These are phyloP conservation scores for Porogramme epimiltina DNA, from an alignment of 1,284 basidiomycete genomes.

Conservation along the genomic window DNA sequence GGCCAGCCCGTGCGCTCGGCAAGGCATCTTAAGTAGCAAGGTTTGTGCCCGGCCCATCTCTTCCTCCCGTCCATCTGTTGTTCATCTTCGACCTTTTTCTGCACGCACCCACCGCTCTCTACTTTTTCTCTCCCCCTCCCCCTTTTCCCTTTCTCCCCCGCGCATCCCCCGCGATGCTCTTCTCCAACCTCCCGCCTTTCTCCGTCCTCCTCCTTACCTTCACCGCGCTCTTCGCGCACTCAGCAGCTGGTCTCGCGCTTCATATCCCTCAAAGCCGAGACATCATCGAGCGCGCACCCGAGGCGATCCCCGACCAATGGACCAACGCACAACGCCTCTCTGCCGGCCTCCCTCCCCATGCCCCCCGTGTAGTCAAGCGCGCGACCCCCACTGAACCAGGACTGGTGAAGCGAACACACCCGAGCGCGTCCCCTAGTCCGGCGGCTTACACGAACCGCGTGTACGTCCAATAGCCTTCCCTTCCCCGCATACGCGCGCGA, in stretches of 20 bases:
- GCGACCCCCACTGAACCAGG: slow-evolving; percentile 14
- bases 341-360: slow-evolving; percentile 22
- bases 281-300: slow-evolving; percentile 1
- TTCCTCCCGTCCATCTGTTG: slow-evolving; percentile 1
- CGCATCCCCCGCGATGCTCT: slow-evolving; percentile 12
- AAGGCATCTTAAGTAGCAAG: slow-evolving; percentile 7
- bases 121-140: slow-evolving; percentile 1
- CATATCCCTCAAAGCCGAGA: slow-evolving; percentile 5
- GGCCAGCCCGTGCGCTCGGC: background rate
- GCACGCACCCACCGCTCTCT: slow-evolving; percentile 3
- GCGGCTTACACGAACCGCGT: background rate
- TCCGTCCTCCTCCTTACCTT: slow-evolving; percentile 13
- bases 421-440: slow-evolving; percentile 19
- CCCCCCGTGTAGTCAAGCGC: slow-evolving; percentile 18
- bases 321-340: slow-evolving; percentile 27
- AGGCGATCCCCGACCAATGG: slow-evolving; percentile 4
- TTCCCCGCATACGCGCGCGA: background rate
- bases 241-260: slow-evolving; percentile 1
- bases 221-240: slow-evolving; percentile 5
- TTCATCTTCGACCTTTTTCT: slow-evolving; percentile 1
- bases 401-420: slow-evolving; percentile 12
- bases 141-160: background rate
- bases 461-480: slow-evolving; percentile 2
- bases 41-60: slow-evolving; percentile 4
- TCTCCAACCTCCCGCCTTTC: slow-evolving; percentile 12